Evolutionary conservation across 768 basidiomycete species (phyloP).

Genomic region (Boletus fagicola): DNA sequence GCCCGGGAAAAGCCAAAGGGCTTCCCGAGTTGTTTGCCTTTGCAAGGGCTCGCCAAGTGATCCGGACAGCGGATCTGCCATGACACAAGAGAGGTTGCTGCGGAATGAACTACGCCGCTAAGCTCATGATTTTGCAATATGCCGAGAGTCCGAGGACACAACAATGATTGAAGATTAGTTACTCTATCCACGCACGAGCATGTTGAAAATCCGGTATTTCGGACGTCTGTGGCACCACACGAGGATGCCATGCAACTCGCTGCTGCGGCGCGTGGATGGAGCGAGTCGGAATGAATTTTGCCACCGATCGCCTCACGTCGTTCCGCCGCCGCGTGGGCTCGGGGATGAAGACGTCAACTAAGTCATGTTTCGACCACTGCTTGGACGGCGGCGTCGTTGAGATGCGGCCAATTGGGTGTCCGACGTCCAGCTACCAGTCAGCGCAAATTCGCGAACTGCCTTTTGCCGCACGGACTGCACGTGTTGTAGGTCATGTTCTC

Average conservation of each 20-base stretch:
- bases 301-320: not conserved
- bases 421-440: not conserved
- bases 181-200: not conserved
- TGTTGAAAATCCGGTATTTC: not conserved
- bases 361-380: not conserved
- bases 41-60: not conserved
- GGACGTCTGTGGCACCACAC: not conserved
- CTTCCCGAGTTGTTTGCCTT: not conserved
- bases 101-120: not conserved
- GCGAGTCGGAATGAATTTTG: not conserved
- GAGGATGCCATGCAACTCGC: slow-evolving; percentile 4
- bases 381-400: not conserved
- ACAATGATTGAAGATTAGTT: not conserved
- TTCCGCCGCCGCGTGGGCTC: not conserved
- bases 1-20: not conserved
- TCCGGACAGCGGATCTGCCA: not conserved
- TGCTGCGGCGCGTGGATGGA: not conserved
- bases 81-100: not conserved
- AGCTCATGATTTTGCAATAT: not conserved
- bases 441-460: not conserved
- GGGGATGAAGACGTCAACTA: not conserved
- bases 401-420: not conserved
- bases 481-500: slow-evolving; percentile 22
- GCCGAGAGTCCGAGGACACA: slow-evolving; percentile 1
- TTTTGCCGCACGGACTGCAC: slow-evolving; percentile 20